phyloP scores from a whole-genome alignment of 306 rosid species.

The Calophaca sinica region DNA sequence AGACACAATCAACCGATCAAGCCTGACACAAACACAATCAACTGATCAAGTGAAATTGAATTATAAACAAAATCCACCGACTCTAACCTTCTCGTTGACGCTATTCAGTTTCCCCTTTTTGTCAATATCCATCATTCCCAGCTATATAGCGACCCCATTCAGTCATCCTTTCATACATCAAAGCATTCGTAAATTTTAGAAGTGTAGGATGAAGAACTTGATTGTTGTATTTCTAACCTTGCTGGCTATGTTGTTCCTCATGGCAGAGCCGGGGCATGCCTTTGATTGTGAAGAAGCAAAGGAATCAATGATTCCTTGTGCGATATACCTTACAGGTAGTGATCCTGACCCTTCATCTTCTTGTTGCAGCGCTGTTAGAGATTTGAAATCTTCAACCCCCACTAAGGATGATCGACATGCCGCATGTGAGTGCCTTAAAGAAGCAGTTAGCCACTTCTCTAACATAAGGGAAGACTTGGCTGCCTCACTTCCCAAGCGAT shows the following conservation, averaged over 20 bases:
- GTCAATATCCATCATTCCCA: background rate
- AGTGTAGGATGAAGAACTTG: conserved; percentile 27
- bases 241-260: background rate
- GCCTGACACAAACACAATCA: too few species aligned
- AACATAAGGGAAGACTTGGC: background rate
- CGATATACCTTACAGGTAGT: conserved; percentile 3
- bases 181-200: background rate
- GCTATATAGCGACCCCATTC: background rate
- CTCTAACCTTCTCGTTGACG: background rate
- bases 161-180: background rate
- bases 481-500: conserved; percentile 37
- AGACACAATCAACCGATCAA: too few species aligned
- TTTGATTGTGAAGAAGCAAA: conserved; percentile 30
- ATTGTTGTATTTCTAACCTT: background rate
- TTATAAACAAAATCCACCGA: too few species aligned
- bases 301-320: background rate
- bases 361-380: conserved; percentile 37
- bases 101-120: background rate
- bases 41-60: conserved; percentile 20
- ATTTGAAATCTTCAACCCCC: conserved; percentile 19
- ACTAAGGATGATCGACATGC: conserved; percentile 10
- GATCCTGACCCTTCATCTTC: background rate
- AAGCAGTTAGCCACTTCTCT: background rate
- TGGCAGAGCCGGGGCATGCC: conserved; percentile 5
- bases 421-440: conserved; percentile 50